Evolutionary conservation across 139 green algal genomes (phyloP).

Genomic region (Chlamydomonas eustigma): DNA sequence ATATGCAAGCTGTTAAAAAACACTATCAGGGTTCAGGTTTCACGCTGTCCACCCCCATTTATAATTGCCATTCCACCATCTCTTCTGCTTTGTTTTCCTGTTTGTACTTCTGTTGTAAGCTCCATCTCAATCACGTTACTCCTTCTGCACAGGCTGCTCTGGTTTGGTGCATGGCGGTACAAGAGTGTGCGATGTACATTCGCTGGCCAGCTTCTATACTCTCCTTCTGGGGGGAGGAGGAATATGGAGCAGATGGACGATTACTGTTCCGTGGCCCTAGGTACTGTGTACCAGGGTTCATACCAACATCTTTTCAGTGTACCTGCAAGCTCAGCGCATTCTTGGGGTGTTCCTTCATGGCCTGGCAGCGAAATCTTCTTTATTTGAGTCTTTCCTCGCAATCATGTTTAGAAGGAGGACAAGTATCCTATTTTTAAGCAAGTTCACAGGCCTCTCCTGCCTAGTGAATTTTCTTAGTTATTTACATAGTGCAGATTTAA

Average conservation of each 20-base stretch:
- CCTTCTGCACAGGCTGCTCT: slow-evolving; percentile 21
- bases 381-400: background rate
- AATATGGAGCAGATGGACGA: background rate
- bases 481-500: background rate
- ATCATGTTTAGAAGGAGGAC: background rate
- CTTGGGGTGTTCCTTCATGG: no score
- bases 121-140: background rate
- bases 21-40: no score
- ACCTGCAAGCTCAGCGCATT: no score
- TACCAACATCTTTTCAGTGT: no score
- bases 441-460: background rate
- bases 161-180: slow-evolving; percentile 44
- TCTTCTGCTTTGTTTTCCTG: background rate
- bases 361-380: no score
- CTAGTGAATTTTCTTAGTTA: background rate
- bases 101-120: background rate
- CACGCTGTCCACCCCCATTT: no score
- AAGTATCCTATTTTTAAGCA: background rate
- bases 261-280: slow-evolving; percentile 38
- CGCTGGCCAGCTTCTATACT: slow-evolving; percentile 32
- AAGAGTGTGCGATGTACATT: slow-evolving; percentile 45
- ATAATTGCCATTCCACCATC: no score
- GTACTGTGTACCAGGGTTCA: background rate
- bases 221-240: background rate
- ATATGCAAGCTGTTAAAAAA: background rate